Base-by-base conservation (phyloP, 2,329 filamentous ascomycete genomes). In the Fusarium bulbicola region DNA sequence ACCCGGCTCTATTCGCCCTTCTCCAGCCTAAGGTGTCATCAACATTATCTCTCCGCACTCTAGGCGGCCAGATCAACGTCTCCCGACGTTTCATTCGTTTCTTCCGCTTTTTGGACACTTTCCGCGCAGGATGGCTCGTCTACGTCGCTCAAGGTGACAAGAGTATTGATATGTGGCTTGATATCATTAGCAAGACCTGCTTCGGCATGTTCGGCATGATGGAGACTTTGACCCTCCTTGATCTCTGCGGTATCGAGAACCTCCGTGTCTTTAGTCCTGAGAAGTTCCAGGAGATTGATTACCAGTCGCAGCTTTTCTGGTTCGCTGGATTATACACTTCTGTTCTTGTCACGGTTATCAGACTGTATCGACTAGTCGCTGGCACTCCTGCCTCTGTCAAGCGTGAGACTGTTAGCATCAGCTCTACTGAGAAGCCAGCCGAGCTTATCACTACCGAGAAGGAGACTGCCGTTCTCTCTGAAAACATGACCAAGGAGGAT, bases 281-380 rank as follows among this genome's bases (percentile, higher is more conserved):
- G 42, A 77, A 83, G 79, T 86, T 86, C 21, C 74, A 75, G n/a
- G 74, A 70, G 32, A 75, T 92, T 8, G 84, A 89, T 50, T 68
- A 86, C 28, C 90, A 94, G 81, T 89, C 88, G 1, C 89, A 92
- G 81, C 87, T 89, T 59, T 91, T 92, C 80, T 95, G 92, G 92
- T 88, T 93, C 71, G 88, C 90, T 43, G 87, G 87, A 1, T 82
- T 94, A 28, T 82, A 82, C 16, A 86, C 87, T 65, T 88, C 86
- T 2, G 81, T 89, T 1, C 46, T 86, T 6, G 76, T 84, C 30
- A 82, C 84, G 5, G 36, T 84, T 37, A 72, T 88, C 67, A 80
- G 84, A 68, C 77, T 89, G 43, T 64, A 82, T n/a, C 80, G 79
- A 49, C 68, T 84, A 18, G 67, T 82, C 36, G 80, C 80, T 11